Evolutionary conservation across 768 basidiomycete genomes (phyloP), one percentile per base, ranked within the genome.

Genomic region (Pulveroboletus frians): DNA sequence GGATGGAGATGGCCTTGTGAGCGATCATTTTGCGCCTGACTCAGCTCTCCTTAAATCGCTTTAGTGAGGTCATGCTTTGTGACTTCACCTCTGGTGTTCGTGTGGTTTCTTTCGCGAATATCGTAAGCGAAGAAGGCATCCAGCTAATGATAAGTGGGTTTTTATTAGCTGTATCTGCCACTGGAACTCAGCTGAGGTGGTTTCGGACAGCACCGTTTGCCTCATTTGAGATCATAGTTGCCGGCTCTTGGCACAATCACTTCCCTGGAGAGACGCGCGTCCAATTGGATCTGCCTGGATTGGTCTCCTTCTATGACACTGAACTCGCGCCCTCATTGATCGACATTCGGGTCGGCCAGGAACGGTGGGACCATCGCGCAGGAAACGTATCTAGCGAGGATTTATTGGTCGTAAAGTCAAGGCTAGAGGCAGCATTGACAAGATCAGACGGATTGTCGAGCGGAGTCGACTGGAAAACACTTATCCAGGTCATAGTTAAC

Each of bases 231-330:
- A 32, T 20, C 38, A 21, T 58, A 7, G n/a, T 45, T 0, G 48
- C 65, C 1, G 69, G 63, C 20, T 46, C 59, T n/a, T 68, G 72
- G 65, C 63, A 71, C 37, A 64, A 70, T 34, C 58, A 27, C 26
- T 66, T 62, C 50, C 71, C 71, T 0, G 71, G 70, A 13, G 69
- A 72, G 26, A 65, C 60, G 0, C 68, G 71, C 3, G 38, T 73
- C 23, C 51, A 57, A 17, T 44, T 73, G 26, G 68, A 73, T 41
- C 59, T 69, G 14, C 30, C 69, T 10, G 54, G 64, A 13, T 39
- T 73, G 14, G 50, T 71, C 9, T 71, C 72, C 4, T 68, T 73
- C 55, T 73, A 73, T 23, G 69, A 73, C 41, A 59, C 60, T 5
- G 32, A 54, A 31, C 62, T 69, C 1, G 59, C 31, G 1, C 68